Evolutionary conservation across 352 stramenopile species (phyloP), one percentile per base, ranked within the genome.

Genomic region (Phytopythium sindhum): DNA sequence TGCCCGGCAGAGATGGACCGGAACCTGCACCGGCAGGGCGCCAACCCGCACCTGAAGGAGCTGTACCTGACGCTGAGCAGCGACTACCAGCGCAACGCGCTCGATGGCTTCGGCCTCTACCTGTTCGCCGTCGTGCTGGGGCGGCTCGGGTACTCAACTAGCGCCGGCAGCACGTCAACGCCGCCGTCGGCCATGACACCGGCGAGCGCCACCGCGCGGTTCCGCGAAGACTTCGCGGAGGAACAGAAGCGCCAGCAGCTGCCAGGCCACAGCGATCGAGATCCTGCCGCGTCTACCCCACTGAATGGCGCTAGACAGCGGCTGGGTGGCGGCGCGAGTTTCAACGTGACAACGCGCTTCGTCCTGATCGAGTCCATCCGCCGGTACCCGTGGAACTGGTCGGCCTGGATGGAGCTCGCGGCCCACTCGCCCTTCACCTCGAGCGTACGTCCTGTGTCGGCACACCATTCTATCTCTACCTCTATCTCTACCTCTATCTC

Each of bases 321-420:
- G 3, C 1, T 39, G 33, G 33, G 10, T 10, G 33, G 33, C 10
- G 3, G 7, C 23, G 50, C 55, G 60, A 24, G 65, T 44, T 80
- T 81, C 58, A 73, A 80, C 51, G 75, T 84, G 24, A 82, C 80
- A 12, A 91, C 82, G 24, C 80, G 82, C 39, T 77, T 78, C 56
- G 82, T 95, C 21, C 66, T 95, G 8, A 53, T 90, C 45, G 81
- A 86, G 59, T 91, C 86, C 2, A 89, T 95, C 54, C 74, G 73
- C 14, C 64, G 68, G 12, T 93, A 88, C 59, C 87, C 87, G 19
- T 95, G 78, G 78, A 99, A 99, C 77, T 99, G 97, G 97, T 98
- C 93, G 39, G 96, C 96, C 14, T 99, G 97, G 97, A 94, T 99
- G 69, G 96, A 99, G 70, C 77, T 99, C 4, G 90, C 83, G 26